Evolutionary conservation across 2,329 filamentous ascomycete genomes (phyloP), one percentile per base, ranked within the genome.

Genomic region (Penicillium polonicum): DNA sequence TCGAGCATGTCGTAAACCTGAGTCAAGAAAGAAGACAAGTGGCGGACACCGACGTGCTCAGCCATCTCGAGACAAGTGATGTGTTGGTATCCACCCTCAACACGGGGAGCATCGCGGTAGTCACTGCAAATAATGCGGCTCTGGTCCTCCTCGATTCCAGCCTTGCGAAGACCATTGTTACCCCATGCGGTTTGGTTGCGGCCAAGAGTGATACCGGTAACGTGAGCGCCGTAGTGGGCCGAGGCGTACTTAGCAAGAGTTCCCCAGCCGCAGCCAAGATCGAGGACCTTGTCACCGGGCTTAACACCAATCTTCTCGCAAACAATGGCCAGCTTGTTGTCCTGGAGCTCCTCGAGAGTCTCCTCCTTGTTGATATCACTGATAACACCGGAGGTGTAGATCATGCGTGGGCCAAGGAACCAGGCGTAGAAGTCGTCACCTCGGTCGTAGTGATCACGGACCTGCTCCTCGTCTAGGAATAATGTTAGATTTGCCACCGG

Each of bases 61-160:
- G 91, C 92, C 94, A 97, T 97, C 79, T 99, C 94, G 55, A 97
- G 86, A 77, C 91, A 96, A 68, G 92, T 96, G 72, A 97, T 97
- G 82, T 96, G 96, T 79, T 95, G 86, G 82, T 93, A 97, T 59
- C 84, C 83, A 63, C 88, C 88, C 68, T 88, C 79, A 21, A 90
- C 88, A 21, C 90, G 84, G 29, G 91, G 90, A 65, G 94, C 92
- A 72, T 97, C 94, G 71, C 94, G 91, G 82, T 97, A 99, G 77
- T 97, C 94, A 85, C 92, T 90, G 84, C 94, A 97, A 63, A 96
- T 81, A 72, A 97, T 92, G 66, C 86, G 88, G 80, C 89, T 94
- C 81, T 99, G 94, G 68, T 88, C 85, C 77, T 97, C 91, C 51
- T 88, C 78, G 60, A 97, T 86, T 61, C 91, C 91, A 64, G 85